Base-by-base conservation (phyloP, 192 early-diverging fungal genomes). In the Radiomyces spectabilis region DNA sequence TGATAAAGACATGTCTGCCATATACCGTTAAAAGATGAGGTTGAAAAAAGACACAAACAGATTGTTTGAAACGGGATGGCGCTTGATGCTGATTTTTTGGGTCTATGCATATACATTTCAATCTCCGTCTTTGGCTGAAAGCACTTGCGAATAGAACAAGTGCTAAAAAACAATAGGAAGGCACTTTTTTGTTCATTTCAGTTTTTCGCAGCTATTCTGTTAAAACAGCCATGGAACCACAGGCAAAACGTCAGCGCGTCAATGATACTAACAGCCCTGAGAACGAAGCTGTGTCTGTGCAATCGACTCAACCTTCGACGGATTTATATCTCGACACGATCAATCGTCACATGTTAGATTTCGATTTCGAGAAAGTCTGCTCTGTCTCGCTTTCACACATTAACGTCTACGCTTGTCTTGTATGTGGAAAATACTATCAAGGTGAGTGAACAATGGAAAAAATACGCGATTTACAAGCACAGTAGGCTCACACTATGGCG, bases 301-400 rank as follows among this genome's bases (percentile, higher is more conserved):
- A 3, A 1, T 19, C 40, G 15, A 0, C 21, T 7, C 38, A 55
- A 47, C 41, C 52, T 9, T 71, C 80, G 5, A 65, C 69, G 8
- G 73, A 70, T 46, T 69, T 90, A 43, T 91, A 85, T 46, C 71
- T 94, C 29, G 91, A 94, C 60, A 89, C 91, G 2, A 84, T 97
- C 46, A 83, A 92, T 54, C 76, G 95, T 8, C 71, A 81, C 51
- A 79, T 80, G 69, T 76, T 98, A 26, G 95, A 98, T 72, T 98
- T 98, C 81, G 95, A 98, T 63, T 98, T 98, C 71, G 95, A 98
- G 63, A 92, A 96, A 49, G 81, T 95, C 18, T 98, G 95, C 70
- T 94, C 89, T 2, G 92, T 98, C 1, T 95, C 93, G 24, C 77
- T 98, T 35, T 86, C 87, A 27, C 90, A 93, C 54, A 63, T 87